Conservation (phyloP, 2,329 filamentous ascomycete species). For the Fusarium nygamai region DNA sequence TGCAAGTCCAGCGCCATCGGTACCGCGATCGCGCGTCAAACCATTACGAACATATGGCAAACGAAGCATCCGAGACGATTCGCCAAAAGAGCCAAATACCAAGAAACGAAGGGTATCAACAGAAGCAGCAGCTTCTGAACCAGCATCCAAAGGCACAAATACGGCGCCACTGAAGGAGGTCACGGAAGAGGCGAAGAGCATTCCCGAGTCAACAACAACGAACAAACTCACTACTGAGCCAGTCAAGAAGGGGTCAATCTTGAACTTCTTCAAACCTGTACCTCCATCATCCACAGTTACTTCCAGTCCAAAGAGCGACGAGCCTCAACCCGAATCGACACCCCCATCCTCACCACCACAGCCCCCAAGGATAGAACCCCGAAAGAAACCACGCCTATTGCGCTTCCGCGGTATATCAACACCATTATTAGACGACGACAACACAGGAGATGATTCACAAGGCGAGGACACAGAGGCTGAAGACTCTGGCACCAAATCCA, state of each 20-base stretch:
- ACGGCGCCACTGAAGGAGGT: background rate
- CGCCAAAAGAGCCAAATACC: conserved; percentile 4
- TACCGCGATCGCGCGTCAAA: conserved; percentile 46
- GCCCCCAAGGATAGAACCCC: background rate
- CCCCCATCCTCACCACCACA: conserved; percentile 38
- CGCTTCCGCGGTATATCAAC: conserved; percentile 41
- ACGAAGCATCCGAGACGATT: conserved; percentile 44
- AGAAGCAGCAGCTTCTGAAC: background rate
- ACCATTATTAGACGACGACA: conserved; percentile 9
- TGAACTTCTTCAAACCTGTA: conserved; percentile 55
- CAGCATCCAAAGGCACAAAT: background rate
- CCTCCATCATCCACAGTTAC: conserved; percentile 3
- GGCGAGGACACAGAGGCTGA: background rate
- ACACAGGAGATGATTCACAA: background rate
- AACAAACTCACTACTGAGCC: background rate
- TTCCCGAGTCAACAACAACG: background rate
- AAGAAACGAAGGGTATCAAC: conserved; percentile 41
- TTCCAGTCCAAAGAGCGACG: conserved; percentile 27
- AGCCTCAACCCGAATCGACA: conserved; percentile 26
- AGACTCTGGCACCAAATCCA: background rate
- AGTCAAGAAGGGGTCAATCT: conserved; percentile 49
- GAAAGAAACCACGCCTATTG: conserved; percentile 44
- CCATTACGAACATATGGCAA: conserved; percentile 55
- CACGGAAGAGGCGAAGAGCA: background rate
- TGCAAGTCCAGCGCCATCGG: conserved; percentile 40